phyloP scores from a whole-genome alignment of 768 basidiomycete species.

The Hygrophoropsis aurantiaca region DNA sequence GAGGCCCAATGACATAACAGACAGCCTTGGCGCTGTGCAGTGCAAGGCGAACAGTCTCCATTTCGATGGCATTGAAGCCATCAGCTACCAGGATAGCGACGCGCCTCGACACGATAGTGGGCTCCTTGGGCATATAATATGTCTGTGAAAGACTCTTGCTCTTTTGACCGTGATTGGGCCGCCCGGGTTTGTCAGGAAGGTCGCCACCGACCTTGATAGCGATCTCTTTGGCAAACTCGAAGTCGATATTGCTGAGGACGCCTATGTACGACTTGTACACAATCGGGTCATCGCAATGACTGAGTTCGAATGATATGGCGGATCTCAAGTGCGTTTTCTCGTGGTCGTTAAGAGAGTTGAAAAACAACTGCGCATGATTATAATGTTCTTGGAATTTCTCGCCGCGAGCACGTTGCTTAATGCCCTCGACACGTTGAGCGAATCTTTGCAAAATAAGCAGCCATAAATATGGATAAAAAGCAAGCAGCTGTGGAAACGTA shows the following conservation, averaged over 20 bases:
- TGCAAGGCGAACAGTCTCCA: constrained; percentile 55
- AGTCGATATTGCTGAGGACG: constrained; percentile 70
- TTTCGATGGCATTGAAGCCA: constrained; percentile 65
- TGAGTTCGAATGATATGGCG: constrained; percentile 81
- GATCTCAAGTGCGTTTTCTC: constrained; percentile 73
- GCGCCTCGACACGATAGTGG: constrained; percentile 63
- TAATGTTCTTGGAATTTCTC: constrained; percentile 78
- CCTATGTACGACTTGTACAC: constrained; percentile 71
- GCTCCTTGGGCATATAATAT: constrained; percentile 51
- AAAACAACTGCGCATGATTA: constrained; percentile 76
- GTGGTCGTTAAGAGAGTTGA: constrained; percentile 68
- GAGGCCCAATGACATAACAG: constrained; percentile 65
- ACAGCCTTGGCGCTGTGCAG: constrained; percentile 54
- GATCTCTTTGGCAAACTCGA: constrained; percentile 67
- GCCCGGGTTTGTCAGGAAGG: constrained; percentile 50
- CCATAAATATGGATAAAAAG: too few species aligned
- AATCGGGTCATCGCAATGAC: constrained; percentile 74
- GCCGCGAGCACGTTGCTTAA: constrained; percentile 62
- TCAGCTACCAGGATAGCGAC: constrained; percentile 78
- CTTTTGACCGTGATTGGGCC: constrained; percentile 57
- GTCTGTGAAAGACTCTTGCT: constrained; percentile 59
- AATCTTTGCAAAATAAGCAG: too few species aligned
- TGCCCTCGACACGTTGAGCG: constrained; percentile 48
- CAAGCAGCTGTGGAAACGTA: constrained; percentile 23
- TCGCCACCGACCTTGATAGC: constrained; percentile 64